These are phyloP conservation scores for Colletotrichum tanaceti DNA, from an alignment of 2,329 filamentous ascomycete species.

Conservation along the genomic window DNA sequence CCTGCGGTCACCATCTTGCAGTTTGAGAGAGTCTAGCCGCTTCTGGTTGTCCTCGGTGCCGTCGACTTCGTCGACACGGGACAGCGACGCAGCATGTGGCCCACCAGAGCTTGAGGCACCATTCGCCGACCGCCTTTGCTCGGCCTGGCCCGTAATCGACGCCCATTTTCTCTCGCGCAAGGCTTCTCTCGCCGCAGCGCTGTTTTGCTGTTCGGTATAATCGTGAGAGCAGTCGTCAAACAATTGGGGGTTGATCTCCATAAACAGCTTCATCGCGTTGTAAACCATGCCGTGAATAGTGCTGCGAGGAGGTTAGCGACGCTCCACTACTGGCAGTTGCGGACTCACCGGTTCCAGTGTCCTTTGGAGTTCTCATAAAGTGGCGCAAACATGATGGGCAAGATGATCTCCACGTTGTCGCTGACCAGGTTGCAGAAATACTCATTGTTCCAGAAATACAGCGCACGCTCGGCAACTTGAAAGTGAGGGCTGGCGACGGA, in stretches of 20 bases:
- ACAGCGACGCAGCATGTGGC: constrained; percentile 56
- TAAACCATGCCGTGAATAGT: constrained; percentile 99
- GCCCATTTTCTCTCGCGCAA: constrained; percentile 91
- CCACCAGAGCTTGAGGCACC: constrained; percentile 50
- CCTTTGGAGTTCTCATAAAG: constrained; percentile 99
- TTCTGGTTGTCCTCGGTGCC: constrained; percentile 86
- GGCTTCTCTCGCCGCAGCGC: constrained; percentile 84
- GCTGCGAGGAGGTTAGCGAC: constrained; percentile 62
- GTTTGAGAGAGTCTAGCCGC: constrained; percentile 86
- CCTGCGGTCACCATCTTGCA: constrained; percentile 82
- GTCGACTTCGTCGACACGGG: constrained; percentile 79
- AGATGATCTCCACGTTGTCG: constrained; percentile 97
- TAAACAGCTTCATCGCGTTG: constrained; percentile 99
- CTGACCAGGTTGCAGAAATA: constrained; percentile 99
- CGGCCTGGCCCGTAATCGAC: constrained; percentile 82
- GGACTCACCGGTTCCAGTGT: constrained; percentile 92
- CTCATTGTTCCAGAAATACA: constrained; percentile 99
- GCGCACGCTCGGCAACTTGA: constrained; percentile 94
- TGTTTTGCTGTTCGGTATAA: constrained; percentile 96
- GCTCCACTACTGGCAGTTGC: no score
- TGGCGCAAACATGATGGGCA: constrained; percentile 99
- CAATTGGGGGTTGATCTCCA: constrained; percentile 98
- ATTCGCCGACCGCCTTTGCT: constrained; percentile 68
- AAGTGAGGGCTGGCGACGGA: constrained; percentile 99
- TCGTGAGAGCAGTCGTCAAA: constrained; percentile 99